These are phyloP conservation scores for Moniliophthora roreri DNA, from an alignment of 1,284 basidiomycete species.

Conservation along the genomic window DNA sequence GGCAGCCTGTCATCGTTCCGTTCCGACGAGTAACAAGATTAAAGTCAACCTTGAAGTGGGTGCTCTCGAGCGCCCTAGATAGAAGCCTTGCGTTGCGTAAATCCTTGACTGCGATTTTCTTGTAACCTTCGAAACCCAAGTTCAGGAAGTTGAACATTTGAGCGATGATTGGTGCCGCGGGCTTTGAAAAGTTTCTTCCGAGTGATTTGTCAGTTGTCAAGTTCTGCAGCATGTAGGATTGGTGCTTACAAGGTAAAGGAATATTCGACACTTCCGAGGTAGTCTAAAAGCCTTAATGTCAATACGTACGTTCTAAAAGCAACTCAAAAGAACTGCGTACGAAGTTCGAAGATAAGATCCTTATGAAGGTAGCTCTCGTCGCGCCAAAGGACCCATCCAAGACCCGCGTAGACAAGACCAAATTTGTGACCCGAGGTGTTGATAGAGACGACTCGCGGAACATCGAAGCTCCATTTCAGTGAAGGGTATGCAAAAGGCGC, in stretches of 20 bases:
- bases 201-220: slow-evolving; percentile 27
- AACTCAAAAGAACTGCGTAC: slow-evolving; percentile 24
- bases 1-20: neutral
- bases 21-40: neutral
- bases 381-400: slow-evolving; percentile 69
- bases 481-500: slow-evolving; percentile 65
- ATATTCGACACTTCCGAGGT: slow-evolving; percentile 54
- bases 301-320: neutral
- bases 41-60: slow-evolving; percentile 37
- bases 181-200: slow-evolving; percentile 64
- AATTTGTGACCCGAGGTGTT: slow-evolving; percentile 72
- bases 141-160: slow-evolving; percentile 76
- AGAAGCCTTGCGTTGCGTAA: slow-evolving; percentile 65
- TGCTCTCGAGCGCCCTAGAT: slow-evolving; percentile 63
- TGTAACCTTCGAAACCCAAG: slow-evolving; percentile 53
- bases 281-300: slow-evolving; percentile 34
- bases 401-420: slow-evolving; percentile 64
- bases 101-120: slow-evolving; percentile 52
- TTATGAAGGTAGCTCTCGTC: slow-evolving; percentile 55
- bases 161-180: slow-evolving; percentile 61
- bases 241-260: slow-evolving; percentile 42
- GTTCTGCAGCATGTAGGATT: slow-evolving; percentile 1
- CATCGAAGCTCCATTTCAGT: slow-evolving; percentile 66
- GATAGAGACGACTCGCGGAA: slow-evolving; percentile 66
- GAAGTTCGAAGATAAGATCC: slow-evolving; percentile 72